phyloP scores from a whole-genome alignment of 2,329 filamentous ascomycete species.

The Neofusicoccum sp. region DNA sequence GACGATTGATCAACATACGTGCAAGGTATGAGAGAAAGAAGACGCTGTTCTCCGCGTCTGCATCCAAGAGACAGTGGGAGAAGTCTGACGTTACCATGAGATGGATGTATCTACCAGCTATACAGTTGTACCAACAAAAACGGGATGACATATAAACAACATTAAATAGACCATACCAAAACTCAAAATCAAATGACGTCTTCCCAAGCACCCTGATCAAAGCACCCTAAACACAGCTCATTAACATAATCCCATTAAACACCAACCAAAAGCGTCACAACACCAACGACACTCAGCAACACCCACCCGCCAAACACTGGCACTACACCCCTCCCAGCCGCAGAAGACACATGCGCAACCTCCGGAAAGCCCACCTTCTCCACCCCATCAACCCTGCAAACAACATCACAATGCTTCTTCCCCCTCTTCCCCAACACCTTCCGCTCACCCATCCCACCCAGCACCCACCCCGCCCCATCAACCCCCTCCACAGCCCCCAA shows the following conservation, averaged over 20 bases:
- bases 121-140: too few relatives aligned
- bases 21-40: too few relatives aligned
- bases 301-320: conserved; percentile 21
- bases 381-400: conserved; percentile 39
- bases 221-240: background rate
- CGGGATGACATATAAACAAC: too few relatives aligned
- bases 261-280: conserved; percentile 25
- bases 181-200: too few relatives aligned
- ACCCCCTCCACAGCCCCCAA: background rate
- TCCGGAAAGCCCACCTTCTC: conserved; percentile 35
- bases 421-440: conserved; percentile 20
- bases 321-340: background rate
- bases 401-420: conserved; percentile 27
- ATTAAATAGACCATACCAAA: too few relatives aligned
- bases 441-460: background rate
- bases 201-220: background rate
- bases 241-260: conserved; percentile 19
- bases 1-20: too few relatives aligned
- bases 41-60: too few relatives aligned
- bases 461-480: background rate
- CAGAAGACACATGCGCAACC: conserved; percentile 26
- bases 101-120: too few relatives aligned
- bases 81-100: too few relatives aligned
- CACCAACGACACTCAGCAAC: conserved; percentile 26
- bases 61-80: too few relatives aligned